These are phyloP conservation scores for Neurospora discreta DNA, from an alignment of 495 filamentous ascomycete genomes.

Conservation along the genomic window DNA sequence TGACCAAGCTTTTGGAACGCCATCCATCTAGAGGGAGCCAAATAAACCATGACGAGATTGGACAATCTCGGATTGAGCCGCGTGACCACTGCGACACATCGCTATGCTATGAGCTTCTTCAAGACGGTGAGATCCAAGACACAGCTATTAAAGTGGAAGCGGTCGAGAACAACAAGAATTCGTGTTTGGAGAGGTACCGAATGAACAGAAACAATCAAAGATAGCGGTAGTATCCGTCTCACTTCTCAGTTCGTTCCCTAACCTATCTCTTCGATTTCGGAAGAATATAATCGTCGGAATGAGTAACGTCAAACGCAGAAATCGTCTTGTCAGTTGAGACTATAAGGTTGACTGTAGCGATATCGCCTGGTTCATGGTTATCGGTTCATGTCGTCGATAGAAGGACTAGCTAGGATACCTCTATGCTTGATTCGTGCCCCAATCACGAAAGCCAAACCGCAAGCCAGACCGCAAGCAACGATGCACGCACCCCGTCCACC, in stretches of 20 bases:
- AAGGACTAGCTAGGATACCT: not conserved
- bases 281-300: not conserved
- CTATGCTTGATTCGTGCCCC: no score
- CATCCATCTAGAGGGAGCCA: no score
- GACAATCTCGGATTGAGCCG: no score
- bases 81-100: no score
- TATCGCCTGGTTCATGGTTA: not conserved
- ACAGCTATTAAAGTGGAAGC: not conserved
- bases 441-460: no score
- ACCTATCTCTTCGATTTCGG: not conserved
- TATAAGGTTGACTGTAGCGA: not conserved
- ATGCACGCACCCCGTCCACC: no score
- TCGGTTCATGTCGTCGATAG: not conserved
- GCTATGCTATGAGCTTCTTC: no score
- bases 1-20: no score
- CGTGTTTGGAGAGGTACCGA: not conserved
- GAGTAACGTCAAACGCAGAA: not conserved
- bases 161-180: not conserved
- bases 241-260: not conserved
- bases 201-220: not conserved
- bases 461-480: no score
- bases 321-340: not conserved
- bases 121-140: no score
- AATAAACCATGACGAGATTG: no score
- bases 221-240: not conserved